Percentiles rank a stretch among this genome's conserved stretches.
phyloP scores from a whole-genome alignment of 1,139 yeast genomes.

The Taphrina wiesneri region DNA sequence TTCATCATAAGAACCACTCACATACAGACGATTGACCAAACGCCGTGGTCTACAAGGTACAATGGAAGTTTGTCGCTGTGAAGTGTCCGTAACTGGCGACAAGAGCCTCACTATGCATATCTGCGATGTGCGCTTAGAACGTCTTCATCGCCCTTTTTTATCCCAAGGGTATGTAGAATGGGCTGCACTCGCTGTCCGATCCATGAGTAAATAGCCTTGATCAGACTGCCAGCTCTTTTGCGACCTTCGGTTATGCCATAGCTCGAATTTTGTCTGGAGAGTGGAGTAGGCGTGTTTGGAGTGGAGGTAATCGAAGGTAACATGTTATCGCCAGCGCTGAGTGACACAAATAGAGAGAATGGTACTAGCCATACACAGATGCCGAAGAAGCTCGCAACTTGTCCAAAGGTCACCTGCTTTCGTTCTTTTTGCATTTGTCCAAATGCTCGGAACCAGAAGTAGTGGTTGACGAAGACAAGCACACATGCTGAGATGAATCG shows the following conservation, averaged over 20 bases:
- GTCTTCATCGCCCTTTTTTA: slow-evolving; percentile 25
- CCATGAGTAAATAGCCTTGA: slow-evolving; percentile 21
- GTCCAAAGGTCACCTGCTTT: slow-evolving; percentile 71
- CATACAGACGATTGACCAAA: too few species aligned
- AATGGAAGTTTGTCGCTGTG: not conserved
- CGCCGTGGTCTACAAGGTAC: too few species aligned
- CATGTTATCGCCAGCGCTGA: slow-evolving; percentile 88
- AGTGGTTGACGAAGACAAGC: slow-evolving; percentile 76
- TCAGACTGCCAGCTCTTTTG: slow-evolving; percentile 23
- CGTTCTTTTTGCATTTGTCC: slow-evolving; percentile 59
- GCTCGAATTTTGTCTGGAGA: not conserved
- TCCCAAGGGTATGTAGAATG: slow-evolving; percentile 20
- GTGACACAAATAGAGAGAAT: slow-evolving; percentile 83
- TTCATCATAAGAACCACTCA: too few species aligned
- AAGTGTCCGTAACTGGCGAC: not conserved
- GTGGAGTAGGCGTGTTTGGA: slow-evolving; percentile 3
- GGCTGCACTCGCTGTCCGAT: slow-evolving; percentile 20
- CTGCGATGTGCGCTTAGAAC: not conserved
- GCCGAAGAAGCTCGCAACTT: slow-evolving; percentile 92
- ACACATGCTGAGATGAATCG: slow-evolving; percentile 69
- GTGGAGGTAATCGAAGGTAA: slow-evolving; percentile 54
- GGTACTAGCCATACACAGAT: slow-evolving; percentile 93
- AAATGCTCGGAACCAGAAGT: slow-evolving; percentile 85
- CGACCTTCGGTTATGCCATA: not conserved
- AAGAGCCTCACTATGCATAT: not conserved